Evolutionary conservation across 768 basidiomycete genomes (phyloP).

Genomic region (Panaeolus cyanescens): DNA sequence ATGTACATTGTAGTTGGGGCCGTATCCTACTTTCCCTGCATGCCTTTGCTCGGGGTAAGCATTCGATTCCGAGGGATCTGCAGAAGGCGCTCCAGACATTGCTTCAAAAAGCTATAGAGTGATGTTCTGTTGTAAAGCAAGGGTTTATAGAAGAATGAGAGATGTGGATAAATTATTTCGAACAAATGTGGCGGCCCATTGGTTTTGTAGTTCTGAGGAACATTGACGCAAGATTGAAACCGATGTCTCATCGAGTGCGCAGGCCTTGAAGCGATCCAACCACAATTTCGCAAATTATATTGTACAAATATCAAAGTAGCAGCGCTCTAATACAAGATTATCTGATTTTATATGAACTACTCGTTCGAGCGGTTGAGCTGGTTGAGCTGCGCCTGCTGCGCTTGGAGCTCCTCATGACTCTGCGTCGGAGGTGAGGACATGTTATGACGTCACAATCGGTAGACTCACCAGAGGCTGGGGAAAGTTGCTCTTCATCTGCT

Average conservation of each 20-base stretch:
- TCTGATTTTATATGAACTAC: neutral
- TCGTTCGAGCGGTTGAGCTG: neutral
- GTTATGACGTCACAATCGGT: neutral
- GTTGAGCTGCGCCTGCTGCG: slow-evolving; percentile 42
- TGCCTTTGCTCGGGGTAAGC: slow-evolving; percentile 40
- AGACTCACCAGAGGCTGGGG: slow-evolving; percentile 48
- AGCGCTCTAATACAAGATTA: too few species aligned
- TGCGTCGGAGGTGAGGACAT: slow-evolving; percentile 15
- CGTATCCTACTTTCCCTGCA: slow-evolving; percentile 45
- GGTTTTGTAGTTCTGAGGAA: too few species aligned
- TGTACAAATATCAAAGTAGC: too few species aligned
- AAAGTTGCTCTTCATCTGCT: slow-evolving; percentile 43
- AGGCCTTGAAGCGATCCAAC: too few species aligned
- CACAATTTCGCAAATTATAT: too few species aligned
- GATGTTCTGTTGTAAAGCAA: too few species aligned
- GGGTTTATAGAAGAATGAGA: too few species aligned
- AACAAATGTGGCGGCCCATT: too few species aligned
- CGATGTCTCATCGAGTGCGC: too few species aligned
- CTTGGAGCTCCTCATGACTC: slow-evolving; percentile 54
- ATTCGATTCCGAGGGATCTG: neutral
- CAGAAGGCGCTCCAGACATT: neutral
- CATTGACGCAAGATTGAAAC: too few species aligned
- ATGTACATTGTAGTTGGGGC: slow-evolving; percentile 38
- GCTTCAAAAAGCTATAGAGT: too few species aligned
- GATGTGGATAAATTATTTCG: too few species aligned